phyloP scores from a whole-genome alignment of 1,139 yeast species.

The Nakaseomyces delphensis region DNA sequence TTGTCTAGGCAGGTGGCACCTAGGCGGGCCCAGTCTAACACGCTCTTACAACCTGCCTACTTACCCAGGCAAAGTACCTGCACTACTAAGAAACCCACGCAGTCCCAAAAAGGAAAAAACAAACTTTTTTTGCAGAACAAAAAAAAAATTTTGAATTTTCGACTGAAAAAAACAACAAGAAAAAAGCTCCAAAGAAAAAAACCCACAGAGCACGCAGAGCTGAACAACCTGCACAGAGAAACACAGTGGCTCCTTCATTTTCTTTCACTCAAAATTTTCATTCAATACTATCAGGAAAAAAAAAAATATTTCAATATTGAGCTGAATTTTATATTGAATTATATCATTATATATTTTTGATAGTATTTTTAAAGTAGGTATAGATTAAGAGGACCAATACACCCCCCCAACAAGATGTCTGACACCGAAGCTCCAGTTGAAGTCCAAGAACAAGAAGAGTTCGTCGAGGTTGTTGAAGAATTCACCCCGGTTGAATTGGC shows the following conservation, averaged over 20 bases:
- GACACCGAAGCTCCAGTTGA: slow-evolving; percentile 42
- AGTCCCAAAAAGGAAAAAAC: slow-evolving; percentile 1
- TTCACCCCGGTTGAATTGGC: slow-evolving; percentile 78
- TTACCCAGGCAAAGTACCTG: background rate
- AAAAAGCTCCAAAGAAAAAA: too few relatives aligned
- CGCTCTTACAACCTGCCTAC: background rate
- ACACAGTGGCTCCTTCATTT: too few relatives aligned
- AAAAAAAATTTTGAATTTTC: background rate
- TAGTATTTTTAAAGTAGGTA: background rate
- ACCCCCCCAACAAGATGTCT: slow-evolving; percentile 28
- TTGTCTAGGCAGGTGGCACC: too few relatives aligned
- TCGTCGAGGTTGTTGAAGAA: slow-evolving; percentile 59
- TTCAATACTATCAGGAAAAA: too few relatives aligned
- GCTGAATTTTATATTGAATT: background rate
- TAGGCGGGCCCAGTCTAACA: too few relatives aligned
- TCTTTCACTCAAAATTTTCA: too few relatives aligned
- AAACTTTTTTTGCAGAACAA: background rate
- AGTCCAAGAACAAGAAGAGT: slow-evolving; percentile 40
- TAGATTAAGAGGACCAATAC: slow-evolving; percentile 7
- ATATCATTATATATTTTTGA: background rate
- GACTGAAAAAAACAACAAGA: background rate
- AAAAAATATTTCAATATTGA: too few relatives aligned
- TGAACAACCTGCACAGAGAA: too few relatives aligned
- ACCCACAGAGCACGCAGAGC: too few relatives aligned
- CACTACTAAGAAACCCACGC: background rate